These are phyloP conservation scores for Metarhizium brunneum DNA, from an alignment of 2,329 filamentous ascomycete genomes.

Conservation along the genomic window DNA sequence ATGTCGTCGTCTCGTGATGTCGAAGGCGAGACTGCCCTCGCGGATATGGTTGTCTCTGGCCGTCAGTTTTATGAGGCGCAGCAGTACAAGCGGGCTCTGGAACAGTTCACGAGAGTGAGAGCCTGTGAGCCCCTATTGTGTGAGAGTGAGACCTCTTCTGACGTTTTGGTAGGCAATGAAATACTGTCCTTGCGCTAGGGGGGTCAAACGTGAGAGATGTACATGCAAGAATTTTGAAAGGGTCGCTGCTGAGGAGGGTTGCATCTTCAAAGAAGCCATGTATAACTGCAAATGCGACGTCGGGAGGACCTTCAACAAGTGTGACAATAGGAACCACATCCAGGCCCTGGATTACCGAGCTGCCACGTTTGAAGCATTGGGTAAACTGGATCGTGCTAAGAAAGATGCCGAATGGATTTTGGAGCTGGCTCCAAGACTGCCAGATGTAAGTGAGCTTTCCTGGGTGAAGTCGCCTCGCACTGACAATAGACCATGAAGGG, in stretches of 20 bases:
- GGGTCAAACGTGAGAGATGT: conserved; percentile 26
- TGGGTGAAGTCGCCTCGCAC: no score
- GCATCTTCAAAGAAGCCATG: conserved; percentile 33
- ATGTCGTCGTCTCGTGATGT: conserved; percentile 6
- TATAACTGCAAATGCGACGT: conserved; percentile 27
- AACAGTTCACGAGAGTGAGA: conserved; percentile 26
- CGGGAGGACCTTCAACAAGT: conserved; percentile 28
- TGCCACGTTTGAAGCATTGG: conserved; percentile 29
- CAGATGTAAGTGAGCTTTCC: conserved; percentile 22
- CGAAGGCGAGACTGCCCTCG: conserved; percentile 1
- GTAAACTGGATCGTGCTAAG: conserved; percentile 26
- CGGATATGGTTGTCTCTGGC: conserved; percentile 19
- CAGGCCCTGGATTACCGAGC: conserved; percentile 32
- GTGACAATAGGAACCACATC: conserved; percentile 26
- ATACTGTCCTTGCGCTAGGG: conserved; percentile 23
- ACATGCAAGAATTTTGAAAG: conserved; percentile 30
- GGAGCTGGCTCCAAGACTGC: conserved; percentile 28
- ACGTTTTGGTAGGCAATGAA: conserved; percentile 23
- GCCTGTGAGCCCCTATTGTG: conserved; percentile 9
- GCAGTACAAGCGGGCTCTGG: conserved; percentile 25
- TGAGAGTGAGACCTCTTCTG: background rate
- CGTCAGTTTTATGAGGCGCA: conserved; percentile 23
- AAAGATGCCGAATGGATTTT: conserved; percentile 33
- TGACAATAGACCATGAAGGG: conserved; percentile 18
- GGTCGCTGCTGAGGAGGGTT: conserved; percentile 20